A percentile compares a stretch with the other conserved stretches of the same genome.
phyloP scores from a whole-genome alignment of 495 filamentous ascomycete species.

The Lichina pygmaea region DNA sequence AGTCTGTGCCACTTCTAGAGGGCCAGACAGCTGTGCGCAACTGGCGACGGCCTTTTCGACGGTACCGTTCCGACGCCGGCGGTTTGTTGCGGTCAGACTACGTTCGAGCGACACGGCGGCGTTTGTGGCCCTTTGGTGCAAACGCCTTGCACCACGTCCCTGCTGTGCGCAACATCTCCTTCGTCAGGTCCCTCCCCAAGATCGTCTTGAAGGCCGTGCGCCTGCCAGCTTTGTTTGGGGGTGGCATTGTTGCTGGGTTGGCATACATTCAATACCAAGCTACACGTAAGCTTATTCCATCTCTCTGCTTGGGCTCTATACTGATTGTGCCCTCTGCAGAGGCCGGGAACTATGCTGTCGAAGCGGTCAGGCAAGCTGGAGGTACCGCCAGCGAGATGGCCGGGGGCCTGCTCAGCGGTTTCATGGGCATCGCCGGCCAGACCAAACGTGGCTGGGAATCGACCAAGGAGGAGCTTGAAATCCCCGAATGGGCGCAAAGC shows the following conservation, averaged over 20 bases:
- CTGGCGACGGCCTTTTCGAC: not conserved
- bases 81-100: conserved; percentile 41
- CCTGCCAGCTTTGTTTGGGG: conserved; percentile 75
- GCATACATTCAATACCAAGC: conserved; percentile 95
- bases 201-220: conserved; percentile 66
- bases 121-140: conserved; percentile 45
- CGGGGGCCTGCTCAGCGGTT: conserved; percentile 34
- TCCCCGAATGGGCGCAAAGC: conserved; percentile 70
- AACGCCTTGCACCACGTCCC: conserved; percentile 68
- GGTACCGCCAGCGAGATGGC: conserved; percentile 41
- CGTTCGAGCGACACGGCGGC: conserved; percentile 27
- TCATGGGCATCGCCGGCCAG: conserved; percentile 48
- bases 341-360: conserved; percentile 70
- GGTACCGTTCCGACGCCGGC: conserved; percentile 21
- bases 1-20: too few relatives aligned
- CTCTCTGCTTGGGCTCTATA: not conserved
- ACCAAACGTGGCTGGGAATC: conserved; percentile 57
- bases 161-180: conserved; percentile 63
- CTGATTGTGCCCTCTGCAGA: conserved; percentile 22
- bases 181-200: conserved; percentile 62
- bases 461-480: conserved; percentile 48
- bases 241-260: conserved; percentile 57
- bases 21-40: not conserved
- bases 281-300: conserved; percentile 29
- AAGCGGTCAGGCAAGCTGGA: conserved; percentile 42